phyloP scores from a whole-genome alignment of 306 rosid genomes.

The Prunus dulcis region DNA sequence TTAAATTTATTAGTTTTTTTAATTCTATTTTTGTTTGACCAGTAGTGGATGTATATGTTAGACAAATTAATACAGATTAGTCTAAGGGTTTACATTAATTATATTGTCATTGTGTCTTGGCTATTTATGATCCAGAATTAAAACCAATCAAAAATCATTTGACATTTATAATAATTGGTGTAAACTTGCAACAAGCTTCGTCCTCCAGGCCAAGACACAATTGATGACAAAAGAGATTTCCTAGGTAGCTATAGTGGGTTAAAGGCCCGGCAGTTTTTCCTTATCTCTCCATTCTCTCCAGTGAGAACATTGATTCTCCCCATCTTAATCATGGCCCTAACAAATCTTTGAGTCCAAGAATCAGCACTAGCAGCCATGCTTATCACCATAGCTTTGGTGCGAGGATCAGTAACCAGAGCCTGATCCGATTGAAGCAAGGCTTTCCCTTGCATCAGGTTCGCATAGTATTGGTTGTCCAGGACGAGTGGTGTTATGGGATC shows the following conservation, averaged over 20 bases:
- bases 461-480: slow-evolving; percentile 46
- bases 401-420: slow-evolving; percentile 25
- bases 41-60: too few relatives aligned
- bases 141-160: neutral
- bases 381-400: slow-evolving; percentile 31
- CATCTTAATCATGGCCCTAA: slow-evolving; percentile 27
- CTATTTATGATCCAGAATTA: neutral
- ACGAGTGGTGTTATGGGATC: slow-evolving; percentile 43
- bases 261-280: slow-evolving; percentile 51
- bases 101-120: too few relatives aligned
- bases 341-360: slow-evolving; percentile 30
- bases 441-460: slow-evolving; percentile 28
- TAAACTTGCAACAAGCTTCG: neutral
- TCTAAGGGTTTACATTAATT: too few relatives aligned
- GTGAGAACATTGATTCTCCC: slow-evolving; percentile 39
- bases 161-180: neutral
- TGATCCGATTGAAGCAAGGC: slow-evolving; percentile 48
- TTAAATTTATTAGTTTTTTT: too few relatives aligned
- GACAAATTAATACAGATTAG: too few relatives aligned
- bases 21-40: too few relatives aligned
- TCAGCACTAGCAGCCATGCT: slow-evolving; percentile 21
- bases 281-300: slow-evolving; percentile 43
- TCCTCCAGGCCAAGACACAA: neutral
- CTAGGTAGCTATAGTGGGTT: slow-evolving; percentile 5
- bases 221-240: neutral